Conservation (phyloP, 2,329 filamentous ascomycete species). For the Podosphaera aphanis region DNA sequence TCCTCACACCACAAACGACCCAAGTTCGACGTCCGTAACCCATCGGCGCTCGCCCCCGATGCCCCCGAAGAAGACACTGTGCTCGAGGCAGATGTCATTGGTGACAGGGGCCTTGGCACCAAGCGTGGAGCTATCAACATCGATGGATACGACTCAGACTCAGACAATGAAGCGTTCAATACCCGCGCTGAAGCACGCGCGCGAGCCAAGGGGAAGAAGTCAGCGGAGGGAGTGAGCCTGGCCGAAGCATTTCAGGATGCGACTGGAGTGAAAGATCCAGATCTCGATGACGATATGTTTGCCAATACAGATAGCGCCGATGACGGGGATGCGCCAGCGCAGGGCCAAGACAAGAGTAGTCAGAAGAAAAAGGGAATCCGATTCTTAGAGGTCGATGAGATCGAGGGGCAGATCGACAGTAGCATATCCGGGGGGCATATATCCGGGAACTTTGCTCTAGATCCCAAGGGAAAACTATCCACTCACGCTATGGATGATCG, state of each 20-base stretch:
- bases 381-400: slow-evolving; percentile 35
- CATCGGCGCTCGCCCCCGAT: slow-evolving; percentile 71
- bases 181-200: slow-evolving; percentile 40
- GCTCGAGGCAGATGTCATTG: slow-evolving; percentile 82
- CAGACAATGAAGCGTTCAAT: slow-evolving; percentile 73
- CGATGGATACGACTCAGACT: slow-evolving; percentile 91
- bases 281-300: slow-evolving; percentile 60
- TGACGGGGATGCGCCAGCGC: slow-evolving; percentile 28
- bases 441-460: slow-evolving; percentile 34
- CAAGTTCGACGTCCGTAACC: slow-evolving; percentile 86
- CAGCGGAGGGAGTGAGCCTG: slow-evolving; percentile 22
- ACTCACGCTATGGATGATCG: slow-evolving; percentile 18
- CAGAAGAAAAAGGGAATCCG: slow-evolving; percentile 40
- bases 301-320: slow-evolving; percentile 40
- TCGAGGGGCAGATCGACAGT: slow-evolving; percentile 53
- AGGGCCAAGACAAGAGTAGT: slow-evolving; percentile 24
- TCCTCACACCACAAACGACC: slow-evolving; percentile 45
- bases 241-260: slow-evolving; percentile 22
- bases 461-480: slow-evolving; percentile 24
- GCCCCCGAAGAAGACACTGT: slow-evolving; percentile 51
- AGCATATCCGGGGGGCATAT: slow-evolving; percentile 54
- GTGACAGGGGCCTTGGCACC: slow-evolving; percentile 42
- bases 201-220: slow-evolving; percentile 20
- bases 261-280: slow-evolving; percentile 15
- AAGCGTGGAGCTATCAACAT: slow-evolving; percentile 91